Evolutionary conservation across 306 rosid species (phyloP).

Genomic region (Lablab purpureus): DNA sequence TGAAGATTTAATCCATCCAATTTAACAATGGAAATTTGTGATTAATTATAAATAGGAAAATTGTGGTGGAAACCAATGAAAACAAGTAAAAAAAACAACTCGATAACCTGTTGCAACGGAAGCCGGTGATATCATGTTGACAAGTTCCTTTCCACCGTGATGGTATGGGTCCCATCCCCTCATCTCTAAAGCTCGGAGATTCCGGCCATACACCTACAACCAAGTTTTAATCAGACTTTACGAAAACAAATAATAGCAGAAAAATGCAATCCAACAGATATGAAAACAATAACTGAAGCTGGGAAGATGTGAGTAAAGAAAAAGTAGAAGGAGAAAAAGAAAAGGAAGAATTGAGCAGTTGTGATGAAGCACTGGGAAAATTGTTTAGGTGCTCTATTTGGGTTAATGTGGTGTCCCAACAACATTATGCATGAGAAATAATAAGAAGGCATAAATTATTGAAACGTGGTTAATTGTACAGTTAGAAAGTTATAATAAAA

Average conservation of each 20-base stretch:
- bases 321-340: neutral
- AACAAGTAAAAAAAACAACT: neutral
- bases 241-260: neutral
- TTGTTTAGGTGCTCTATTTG: neutral
- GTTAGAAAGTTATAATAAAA: neutral
- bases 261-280: neutral
- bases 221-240: slow-evolving; percentile 3
- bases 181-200: slow-evolving; percentile 68
- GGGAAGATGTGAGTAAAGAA: neutral
- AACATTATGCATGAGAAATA: neutral
- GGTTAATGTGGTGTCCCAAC: neutral
- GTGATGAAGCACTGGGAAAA: neutral
- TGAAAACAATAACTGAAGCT: neutral
- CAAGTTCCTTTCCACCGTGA: slow-evolving; percentile 82
- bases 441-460: neutral
- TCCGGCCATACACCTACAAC: slow-evolving; percentile 75
- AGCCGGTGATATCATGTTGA: slow-evolving; percentile 37
- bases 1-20: neutral
- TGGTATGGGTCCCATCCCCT: slow-evolving; percentile 70
- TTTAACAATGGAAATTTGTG: neutral
- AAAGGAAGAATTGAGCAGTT: neutral
- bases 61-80: neutral
- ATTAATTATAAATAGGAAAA: neutral
- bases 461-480: too few species aligned
- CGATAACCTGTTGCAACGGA: slow-evolving; percentile 67